Base-by-base conservation (phyloP, 768 basidiomycete species). In the Kwoniella mangroviensis region DNA sequence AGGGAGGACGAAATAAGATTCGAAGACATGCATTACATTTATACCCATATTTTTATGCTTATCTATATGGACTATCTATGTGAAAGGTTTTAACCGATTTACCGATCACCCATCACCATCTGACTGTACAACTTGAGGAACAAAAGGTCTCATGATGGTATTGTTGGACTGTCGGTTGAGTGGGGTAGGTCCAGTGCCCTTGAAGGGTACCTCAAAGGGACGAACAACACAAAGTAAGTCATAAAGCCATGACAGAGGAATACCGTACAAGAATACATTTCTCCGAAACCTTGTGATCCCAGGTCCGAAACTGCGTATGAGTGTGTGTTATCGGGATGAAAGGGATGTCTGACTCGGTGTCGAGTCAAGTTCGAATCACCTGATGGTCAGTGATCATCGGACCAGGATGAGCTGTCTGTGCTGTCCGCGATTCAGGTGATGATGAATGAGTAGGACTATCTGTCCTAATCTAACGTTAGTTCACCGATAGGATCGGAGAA, bases 321-420 rank as follows among this genome's bases (percentile, higher is more conserved):
- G 43, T 49, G 45, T 49, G 45, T 49, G 15, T 45, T 45, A n/a
- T 59, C 58, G 58, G 34, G 34, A 49, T 49, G 45, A 19, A 49
- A 17, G 45, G 45, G 15, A 49, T 49, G 45, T 49, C 45, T 49
- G 10, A 10, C 40, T 34, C 34, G 17, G 58, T 22, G 26, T 28
- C 21, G 54, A 21, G 12, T 55, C 54, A 22, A 24, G n/a, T 9
- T n/a, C 22, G 21, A 28, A 24, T 55, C 21, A 55, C 9, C 21
- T 55, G 21, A 28, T 55, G 26, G 2, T 22, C 34, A 34, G 34
- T 34, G 9, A 34, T 34, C 9, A 34, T 7, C 1, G 9, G 34
- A 34, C 34, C 34, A 7, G 34, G 34, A 34, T 34, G 34, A 6
- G 6, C 34, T 34, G 34, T 34, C 34, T 4, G 3, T 7, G 4